Evolutionary conservation across 1,284 basidiomycete genomes (phyloP).

Genomic region (Ustilago sp.): DNA sequence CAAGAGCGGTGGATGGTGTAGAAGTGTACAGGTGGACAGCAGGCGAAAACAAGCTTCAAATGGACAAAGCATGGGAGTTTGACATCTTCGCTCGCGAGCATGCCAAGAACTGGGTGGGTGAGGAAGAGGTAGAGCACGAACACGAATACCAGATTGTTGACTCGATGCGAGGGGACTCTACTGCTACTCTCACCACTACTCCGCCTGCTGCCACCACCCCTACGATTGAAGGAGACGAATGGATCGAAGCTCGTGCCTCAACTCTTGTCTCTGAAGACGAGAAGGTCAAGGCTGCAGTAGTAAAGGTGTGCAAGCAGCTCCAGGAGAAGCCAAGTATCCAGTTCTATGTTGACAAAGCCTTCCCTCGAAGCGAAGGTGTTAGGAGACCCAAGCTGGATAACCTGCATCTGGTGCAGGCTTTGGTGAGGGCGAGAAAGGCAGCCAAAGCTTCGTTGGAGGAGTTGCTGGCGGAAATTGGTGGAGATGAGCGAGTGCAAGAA

Average conservation of each 20-base stretch:
- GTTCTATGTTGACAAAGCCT: slow-evolving; percentile 33
- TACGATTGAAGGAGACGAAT: not conserved
- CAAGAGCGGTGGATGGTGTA: slow-evolving; percentile 1
- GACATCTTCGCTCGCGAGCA: slow-evolving; percentile 42
- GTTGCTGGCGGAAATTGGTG: not conserved
- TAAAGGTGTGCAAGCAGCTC: slow-evolving; percentile 14
- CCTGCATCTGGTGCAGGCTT: slow-evolving; percentile 12
- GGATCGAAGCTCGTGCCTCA: slow-evolving; percentile 8
- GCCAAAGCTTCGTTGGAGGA: slow-evolving; percentile 10
- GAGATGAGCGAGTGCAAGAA: not conserved
- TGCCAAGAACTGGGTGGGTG: slow-evolving; percentile 43
- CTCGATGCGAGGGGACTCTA: slow-evolving; percentile 8
- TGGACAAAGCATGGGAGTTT: slow-evolving; percentile 46
- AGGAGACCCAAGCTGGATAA: slow-evolving; percentile 12
- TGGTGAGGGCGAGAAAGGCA: slow-evolving; percentile 14
- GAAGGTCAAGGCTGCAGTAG: slow-evolving; percentile 4
- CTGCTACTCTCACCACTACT: not conserved
- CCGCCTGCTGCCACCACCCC: not conserved
- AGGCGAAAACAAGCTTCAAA: slow-evolving; percentile 18
- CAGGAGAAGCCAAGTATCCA: slow-evolving; percentile 40
- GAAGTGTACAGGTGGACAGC: slow-evolving; percentile 53
- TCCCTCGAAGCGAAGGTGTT: not conserved
- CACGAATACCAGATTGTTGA: slow-evolving; percentile 51
- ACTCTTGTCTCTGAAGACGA: slow-evolving; percentile 2
- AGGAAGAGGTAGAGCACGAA: slow-evolving; percentile 38